Conservation (phyloP, 2,329 filamentous ascomycete species). For the Trichophyton verrucosum region DNA sequence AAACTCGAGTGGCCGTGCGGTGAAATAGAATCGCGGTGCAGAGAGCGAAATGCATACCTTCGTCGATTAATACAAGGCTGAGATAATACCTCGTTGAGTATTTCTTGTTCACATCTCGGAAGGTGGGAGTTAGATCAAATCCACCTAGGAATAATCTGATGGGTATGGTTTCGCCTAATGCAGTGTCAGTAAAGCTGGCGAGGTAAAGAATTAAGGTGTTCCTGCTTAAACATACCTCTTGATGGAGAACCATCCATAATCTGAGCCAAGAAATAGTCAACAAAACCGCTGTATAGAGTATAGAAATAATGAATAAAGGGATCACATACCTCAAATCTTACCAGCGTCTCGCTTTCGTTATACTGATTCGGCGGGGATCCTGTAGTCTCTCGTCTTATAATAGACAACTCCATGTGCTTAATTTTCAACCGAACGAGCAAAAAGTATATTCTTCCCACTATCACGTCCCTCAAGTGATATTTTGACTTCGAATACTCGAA, state of each 20-base stretch:
- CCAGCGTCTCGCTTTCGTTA: constrained; percentile 96
- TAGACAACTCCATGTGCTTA: constrained; percentile 98
- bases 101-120: constrained; percentile 99
- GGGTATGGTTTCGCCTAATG: constrained; percentile 70
- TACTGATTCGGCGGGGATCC: constrained; percentile 96
- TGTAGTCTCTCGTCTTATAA: constrained; percentile 92
- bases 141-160: constrained; percentile 94
- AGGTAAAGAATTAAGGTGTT: neutral
- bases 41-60: constrained; percentile 47
- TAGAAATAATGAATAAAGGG: neutral
- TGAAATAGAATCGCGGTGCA: too few species aligned
- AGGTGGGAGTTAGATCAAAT: constrained; percentile 94
- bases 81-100: constrained; percentile 97
- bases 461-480: constrained; percentile 98
- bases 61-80: constrained; percentile 87
- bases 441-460: constrained; percentile 97
- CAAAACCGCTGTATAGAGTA: constrained; percentile 2
- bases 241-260: constrained; percentile 99
- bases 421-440: constrained; percentile 94
- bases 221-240: constrained; percentile 49
- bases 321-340: constrained; percentile 70
- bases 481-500: constrained; percentile 99
- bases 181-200: neutral
- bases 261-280: constrained; percentile 29
- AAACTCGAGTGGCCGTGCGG: neutral